Evolutionary conservation across 306 rosid genomes (phyloP).

Genomic region (Trifolium pratense): DNA sequence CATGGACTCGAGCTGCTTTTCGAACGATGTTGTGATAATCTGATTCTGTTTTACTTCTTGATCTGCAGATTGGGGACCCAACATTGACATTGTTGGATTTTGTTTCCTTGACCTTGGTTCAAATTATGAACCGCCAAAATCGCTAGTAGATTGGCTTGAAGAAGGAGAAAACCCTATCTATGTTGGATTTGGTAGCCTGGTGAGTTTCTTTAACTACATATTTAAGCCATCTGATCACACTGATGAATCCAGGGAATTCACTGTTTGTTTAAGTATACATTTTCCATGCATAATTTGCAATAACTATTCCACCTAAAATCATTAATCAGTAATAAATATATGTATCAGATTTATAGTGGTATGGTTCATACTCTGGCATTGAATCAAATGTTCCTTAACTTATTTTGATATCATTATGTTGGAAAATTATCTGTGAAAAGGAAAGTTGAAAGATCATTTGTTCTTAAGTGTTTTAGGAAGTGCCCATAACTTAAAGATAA

Average conservation of each 20-base stretch:
- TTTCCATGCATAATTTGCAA: constrained; percentile 7
- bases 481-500: constrained; percentile 14
- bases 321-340: neutral
- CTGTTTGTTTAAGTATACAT: constrained; percentile 23
- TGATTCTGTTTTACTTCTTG: constrained; percentile 36
- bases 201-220: constrained; percentile 55
- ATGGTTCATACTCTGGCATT: constrained; percentile 24
- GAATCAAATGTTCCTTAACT: constrained; percentile 25
- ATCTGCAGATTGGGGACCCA: constrained; percentile 93
- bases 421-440: constrained; percentile 21
- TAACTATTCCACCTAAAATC: neutral
- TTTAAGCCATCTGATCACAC: constrained; percentile 34
- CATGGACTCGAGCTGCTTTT: constrained; percentile 21
- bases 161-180: constrained; percentile 78
- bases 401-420: constrained; percentile 24
- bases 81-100: constrained; percentile 89
- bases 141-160: constrained; percentile 79
- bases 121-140: constrained; percentile 72
- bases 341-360: neutral
- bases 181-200: constrained; percentile 97
- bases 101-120: constrained; percentile 99
- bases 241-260: constrained; percentile 32
- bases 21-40: constrained; percentile 25
- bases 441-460: constrained; percentile 8
- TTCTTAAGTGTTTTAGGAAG: constrained; percentile 7